Evolutionary conservation across 306 rosid species (phyloP), one percentile per base, ranked within the genome.

Genomic region (Castanospermum australe): DNA sequence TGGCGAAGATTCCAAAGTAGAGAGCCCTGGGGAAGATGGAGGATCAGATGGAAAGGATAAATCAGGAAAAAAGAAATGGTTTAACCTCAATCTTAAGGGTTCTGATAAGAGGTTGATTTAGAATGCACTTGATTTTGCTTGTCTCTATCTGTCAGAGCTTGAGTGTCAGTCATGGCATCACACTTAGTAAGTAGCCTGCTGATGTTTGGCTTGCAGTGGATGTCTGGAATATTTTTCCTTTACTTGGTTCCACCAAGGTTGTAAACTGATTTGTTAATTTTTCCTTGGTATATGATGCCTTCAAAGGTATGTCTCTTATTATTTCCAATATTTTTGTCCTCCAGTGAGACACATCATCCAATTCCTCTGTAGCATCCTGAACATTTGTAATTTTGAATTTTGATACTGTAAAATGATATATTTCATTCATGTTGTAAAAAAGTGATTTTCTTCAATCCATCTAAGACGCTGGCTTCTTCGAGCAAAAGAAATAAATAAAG

Each of bases 61-160:
- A 86, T 90, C 96, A 9, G 84, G 73, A 42, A 96, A 87, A 87
- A 96, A 93, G 98, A 96, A 92, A 87, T 96, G 99, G 99, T 96
- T 91, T 77, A 90, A 87, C 86, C 90, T 94, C 63, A 92, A 91
- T 80, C 85, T 91, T 71, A 89, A 81, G 82, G 89, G 94, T 47
- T 86, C 91, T 61, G 92, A 90, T 76, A 90, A 79, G 85, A 84
- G 51, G 77, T 82, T 88, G 56, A 84, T 67, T 86, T 84, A 84
- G 62, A 76, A 32, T 64, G 62, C 59, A 69, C 51, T 48, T 81
- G 70, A 48, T 68, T 79, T 75, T 21, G 69, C 36, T 68, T 66
- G 73, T 78, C 30, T 75, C 51, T 44, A 67, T 76, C 67, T 44
- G 21, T 77, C 79, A 36, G n/a, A n/a, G 81, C 81, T 60, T 60